These are phyloP conservation scores for Pyricularia pennisetigena DNA, from an alignment of 2,329 filamentous ascomycete species.

Conservation along the genomic window DNA sequence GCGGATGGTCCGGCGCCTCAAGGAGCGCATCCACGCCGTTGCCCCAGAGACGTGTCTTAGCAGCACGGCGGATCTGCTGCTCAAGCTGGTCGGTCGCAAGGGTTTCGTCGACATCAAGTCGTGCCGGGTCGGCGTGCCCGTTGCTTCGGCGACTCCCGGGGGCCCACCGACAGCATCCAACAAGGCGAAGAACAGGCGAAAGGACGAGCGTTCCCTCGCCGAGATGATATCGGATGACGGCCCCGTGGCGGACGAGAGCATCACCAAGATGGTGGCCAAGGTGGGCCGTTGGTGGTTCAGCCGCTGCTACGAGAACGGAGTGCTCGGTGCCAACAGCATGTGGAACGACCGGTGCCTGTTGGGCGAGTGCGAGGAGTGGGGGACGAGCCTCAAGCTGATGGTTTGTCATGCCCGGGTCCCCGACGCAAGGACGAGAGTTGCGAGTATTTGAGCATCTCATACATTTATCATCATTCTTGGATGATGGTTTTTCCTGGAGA, in stretches of 20 bases:
- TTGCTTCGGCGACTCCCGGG: slow-evolving; percentile 29
- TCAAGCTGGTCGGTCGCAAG: slow-evolving; percentile 56
- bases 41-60: slow-evolving; percentile 51
- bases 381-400: slow-evolving; percentile 80
- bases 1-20: slow-evolving; percentile 58
- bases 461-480: too few relatives aligned
- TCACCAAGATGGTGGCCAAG: slow-evolving; percentile 85
- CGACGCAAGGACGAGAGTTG: slow-evolving; percentile 31
- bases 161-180: slow-evolving; percentile 10
- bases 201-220: slow-evolving; percentile 47
- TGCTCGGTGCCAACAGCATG: slow-evolving; percentile 47
- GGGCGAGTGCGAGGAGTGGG: slow-evolving; percentile 75
- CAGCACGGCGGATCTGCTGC: slow-evolving; percentile 49
- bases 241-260: slow-evolving; percentile 68
- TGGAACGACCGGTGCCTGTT: slow-evolving; percentile 71
- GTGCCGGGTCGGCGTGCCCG: slow-evolving; percentile 69
- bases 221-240: slow-evolving; percentile 65
- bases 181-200: slow-evolving; percentile 14
- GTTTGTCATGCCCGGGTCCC: slow-evolving; percentile 88
- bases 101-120: slow-evolving; percentile 66
- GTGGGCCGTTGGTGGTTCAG: slow-evolving; percentile 97
- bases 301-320: slow-evolving; percentile 73
- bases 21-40: slow-evolving; percentile 49
- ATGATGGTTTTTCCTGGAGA: neutral
- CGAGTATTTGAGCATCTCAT: slow-evolving; percentile 29